These are phyloP conservation scores for Raffaelea arxii DNA, from an alignment of 2,329 filamentous ascomycete species.

Conservation along the genomic window DNA sequence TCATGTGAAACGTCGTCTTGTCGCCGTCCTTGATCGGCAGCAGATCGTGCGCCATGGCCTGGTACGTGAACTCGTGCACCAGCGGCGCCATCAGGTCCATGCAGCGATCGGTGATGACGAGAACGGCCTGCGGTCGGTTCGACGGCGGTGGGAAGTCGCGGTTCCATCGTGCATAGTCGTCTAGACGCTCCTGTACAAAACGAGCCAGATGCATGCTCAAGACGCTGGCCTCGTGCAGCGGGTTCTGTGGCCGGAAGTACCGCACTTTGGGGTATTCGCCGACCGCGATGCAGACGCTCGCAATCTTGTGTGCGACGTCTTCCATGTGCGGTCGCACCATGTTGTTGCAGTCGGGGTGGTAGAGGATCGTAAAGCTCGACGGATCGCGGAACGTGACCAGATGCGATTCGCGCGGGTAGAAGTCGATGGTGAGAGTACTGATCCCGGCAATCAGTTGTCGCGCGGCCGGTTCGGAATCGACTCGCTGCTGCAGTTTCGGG, in stretches of 20 bases:
- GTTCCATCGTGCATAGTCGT: slow-evolving; percentile 78
- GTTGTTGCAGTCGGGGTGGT: slow-evolving; percentile 80
- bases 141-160: slow-evolving; percentile 74
- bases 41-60: slow-evolving; percentile 94
- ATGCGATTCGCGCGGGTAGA: slow-evolving; percentile 82
- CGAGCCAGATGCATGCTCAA: slow-evolving; percentile 80
- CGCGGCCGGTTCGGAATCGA: slow-evolving; percentile 61
- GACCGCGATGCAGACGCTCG: slow-evolving; percentile 80
- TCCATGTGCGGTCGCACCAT: slow-evolving; percentile 78
- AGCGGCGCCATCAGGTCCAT: slow-evolving; percentile 87
- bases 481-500: slow-evolving; percentile 57
- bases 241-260: slow-evolving; percentile 70
- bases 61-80: slow-evolving; percentile 94
- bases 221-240: slow-evolving; percentile 78
- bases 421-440: slow-evolving; percentile 78
- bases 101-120: slow-evolving; percentile 82
- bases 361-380: slow-evolving; percentile 89
- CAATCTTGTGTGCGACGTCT: slow-evolving; percentile 79
- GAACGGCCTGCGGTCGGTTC: slow-evolving; percentile 66
- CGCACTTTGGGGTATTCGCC: slow-evolving; percentile 90
- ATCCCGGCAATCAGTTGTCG: slow-evolving; percentile 71
- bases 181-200: slow-evolving; percentile 85
- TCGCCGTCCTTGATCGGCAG: slow-evolving; percentile 81
- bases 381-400: slow-evolving; percentile 87
- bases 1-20: slow-evolving; percentile 76